Base-by-base conservation (phyloP, 306 rosid genomes). In the Rubus idaeus region DNA sequence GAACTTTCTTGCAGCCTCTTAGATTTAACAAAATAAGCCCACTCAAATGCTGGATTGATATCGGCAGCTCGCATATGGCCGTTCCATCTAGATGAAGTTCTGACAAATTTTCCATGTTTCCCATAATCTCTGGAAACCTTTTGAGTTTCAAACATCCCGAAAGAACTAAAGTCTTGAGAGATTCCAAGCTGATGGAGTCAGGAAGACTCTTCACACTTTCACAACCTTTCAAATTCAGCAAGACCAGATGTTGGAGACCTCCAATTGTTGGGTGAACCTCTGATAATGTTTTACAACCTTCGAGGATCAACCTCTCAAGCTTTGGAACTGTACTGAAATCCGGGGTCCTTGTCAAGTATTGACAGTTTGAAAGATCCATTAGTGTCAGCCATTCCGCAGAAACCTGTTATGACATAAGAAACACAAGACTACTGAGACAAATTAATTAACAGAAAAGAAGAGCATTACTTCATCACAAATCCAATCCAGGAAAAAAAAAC, bases 141-240 rank as follows among this genome's bases (percentile, higher is more conserved):
- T 17, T 21, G n/a, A 77, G 66, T 21, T 12, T 77, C 2, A 39
- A 77, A 67, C 80, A 77, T 14, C 74, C 74, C 14, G 80, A 53
- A 8, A 77, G 75, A 20, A 53, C 53, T 8, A 77, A 23, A 51
- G 45, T 40, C 0, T 41, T 16, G 9, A 77, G 80, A 39, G 80
- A 77, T 42, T 68, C 30, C 63, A 77, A 42, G n/a, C 39, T 52
- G 30, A 77, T 52, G 18, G 69, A 53, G 74, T 53, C 26, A 8
- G 75, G 75, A 67, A 77, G 70, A 0, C 2, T 67, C 70, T 39
- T 46, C 42, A 77, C 17, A 67, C 47, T 12, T n/a, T 67, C 46
- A 63, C 80, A 77, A 42, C 44, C 44, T 53, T 42, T 77, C n/a
- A 77, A 52, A 23, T 77, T 72, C 55, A 68, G 21, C 8, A 65